Conservation (phyloP, 148 eudicot species). For the Amaranthus hypochondriacus region DNA sequence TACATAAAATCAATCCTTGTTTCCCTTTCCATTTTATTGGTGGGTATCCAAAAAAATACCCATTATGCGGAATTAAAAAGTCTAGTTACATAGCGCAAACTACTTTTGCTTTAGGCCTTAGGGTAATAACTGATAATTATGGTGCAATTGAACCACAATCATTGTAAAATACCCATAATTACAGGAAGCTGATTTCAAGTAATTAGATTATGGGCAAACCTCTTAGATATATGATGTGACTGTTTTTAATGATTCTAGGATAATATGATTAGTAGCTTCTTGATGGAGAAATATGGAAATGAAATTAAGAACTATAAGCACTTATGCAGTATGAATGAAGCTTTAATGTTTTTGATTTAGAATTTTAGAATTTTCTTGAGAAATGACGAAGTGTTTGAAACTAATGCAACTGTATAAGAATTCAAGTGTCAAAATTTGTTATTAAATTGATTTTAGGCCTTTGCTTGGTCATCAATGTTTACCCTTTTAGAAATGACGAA, state of each 20-base stretch:
- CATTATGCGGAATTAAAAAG: not conserved
- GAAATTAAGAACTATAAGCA: not conserved
- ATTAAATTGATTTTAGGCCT: not conserved
- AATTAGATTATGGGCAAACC: not conserved
- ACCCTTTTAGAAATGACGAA: not conserved
- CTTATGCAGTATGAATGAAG: not conserved
- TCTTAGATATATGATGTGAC: not conserved
- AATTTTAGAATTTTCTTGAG: not conserved
- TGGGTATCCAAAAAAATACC: not conserved
- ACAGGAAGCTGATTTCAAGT: conserved; percentile 1
- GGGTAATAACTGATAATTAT: no score
- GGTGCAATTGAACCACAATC: not conserved
- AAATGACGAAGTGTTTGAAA: not conserved
- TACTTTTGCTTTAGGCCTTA: no score
- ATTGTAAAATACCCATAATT: not conserved
- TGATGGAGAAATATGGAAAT: not conserved
- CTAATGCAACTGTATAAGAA: not conserved
- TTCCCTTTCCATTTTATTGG: not conserved
- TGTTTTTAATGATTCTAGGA: not conserved
- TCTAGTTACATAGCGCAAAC: not conserved
- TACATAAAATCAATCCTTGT: not conserved
- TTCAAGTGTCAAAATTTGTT: not conserved
- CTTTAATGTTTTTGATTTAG: not conserved
- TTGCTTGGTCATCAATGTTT: no score
- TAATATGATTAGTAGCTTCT: not conserved